phyloP scores from a whole-genome alignment of 192 early-diverging fungal genomes.

The Backusella australiensis region DNA sequence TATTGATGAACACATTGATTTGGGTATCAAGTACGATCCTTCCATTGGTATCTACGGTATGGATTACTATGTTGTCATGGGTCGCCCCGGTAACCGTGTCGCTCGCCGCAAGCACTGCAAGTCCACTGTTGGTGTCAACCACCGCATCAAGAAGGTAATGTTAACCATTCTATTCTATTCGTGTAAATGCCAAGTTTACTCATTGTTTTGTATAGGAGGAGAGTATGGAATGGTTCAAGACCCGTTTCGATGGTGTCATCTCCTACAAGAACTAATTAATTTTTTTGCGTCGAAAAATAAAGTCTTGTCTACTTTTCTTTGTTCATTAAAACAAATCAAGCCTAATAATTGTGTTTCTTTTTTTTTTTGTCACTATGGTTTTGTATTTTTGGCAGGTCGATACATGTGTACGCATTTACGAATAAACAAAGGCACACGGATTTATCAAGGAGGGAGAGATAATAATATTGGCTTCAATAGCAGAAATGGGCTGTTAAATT shows the following conservation, averaged over 20 bases:
- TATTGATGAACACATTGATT: slow-evolving; percentile 99
- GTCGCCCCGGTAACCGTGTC: slow-evolving; percentile 95
- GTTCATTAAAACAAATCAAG: not conserved
- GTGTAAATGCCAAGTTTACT: not conserved
- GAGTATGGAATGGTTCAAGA: slow-evolving; percentile 98
- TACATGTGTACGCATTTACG: no score
- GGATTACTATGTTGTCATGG: slow-evolving; percentile 99
- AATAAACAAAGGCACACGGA: no score
- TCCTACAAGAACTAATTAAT: slow-evolving; percentile 3
- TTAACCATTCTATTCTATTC: not conserved
- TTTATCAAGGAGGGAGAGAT: no score
- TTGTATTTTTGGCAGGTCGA: not conserved
- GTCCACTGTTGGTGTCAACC: slow-evolving; percentile 82
- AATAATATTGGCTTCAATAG: no score
- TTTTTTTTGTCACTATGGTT: not conserved
- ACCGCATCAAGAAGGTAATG: slow-evolving; percentile 79
- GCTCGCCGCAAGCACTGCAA: slow-evolving; percentile 87
- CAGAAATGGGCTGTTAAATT: no score
- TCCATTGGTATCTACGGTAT: slow-evolving; percentile 97
- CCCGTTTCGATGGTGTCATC: slow-evolving; percentile 56
- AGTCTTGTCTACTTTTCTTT: not conserved
- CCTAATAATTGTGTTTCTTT: not conserved
- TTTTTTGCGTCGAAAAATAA: not conserved
- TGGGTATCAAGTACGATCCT: slow-evolving; percentile 99
- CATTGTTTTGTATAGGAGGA: slow-evolving; percentile 60